Conservation (phyloP, 139 green algal genomes). For the Pseudopediastrum boryanum region DNA sequence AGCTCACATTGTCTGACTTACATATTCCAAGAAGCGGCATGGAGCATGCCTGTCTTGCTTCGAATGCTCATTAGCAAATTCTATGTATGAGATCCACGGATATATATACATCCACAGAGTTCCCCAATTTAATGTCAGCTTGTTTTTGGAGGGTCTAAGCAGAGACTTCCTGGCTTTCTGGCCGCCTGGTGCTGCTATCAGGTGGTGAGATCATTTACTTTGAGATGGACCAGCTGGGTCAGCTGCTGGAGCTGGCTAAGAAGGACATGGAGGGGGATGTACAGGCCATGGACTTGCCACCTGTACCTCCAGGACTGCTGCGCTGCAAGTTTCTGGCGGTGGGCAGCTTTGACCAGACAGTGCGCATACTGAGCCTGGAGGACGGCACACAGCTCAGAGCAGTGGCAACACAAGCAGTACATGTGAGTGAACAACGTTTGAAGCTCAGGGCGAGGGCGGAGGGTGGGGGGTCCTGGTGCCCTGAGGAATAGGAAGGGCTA, state of each 20-base stretch:
- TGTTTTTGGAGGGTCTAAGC: too few species aligned
- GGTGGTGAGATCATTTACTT: slow-evolving; percentile 97
- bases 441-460: neutral
- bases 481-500: too few species aligned
- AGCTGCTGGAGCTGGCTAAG: slow-evolving; percentile 93
- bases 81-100: too few species aligned
- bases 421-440: slow-evolving; percentile 6
- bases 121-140: too few species aligned
- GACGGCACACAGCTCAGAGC: slow-evolving; percentile 35
- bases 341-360: slow-evolving; percentile 85
- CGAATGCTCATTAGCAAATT: too few species aligned
- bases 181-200: too few species aligned
- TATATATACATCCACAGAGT: too few species aligned
- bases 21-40: too few species aligned
- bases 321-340: slow-evolving; percentile 88
- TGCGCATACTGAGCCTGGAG: slow-evolving; percentile 90
- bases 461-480: too few species aligned
- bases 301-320: slow-evolving; percentile 80
- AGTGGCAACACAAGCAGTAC: slow-evolving; percentile 29
- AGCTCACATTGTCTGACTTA: too few species aligned
- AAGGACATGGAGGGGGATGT: slow-evolving; percentile 94
- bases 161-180: too few species aligned
- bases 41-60: too few species aligned
- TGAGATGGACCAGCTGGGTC: slow-evolving; percentile 88
- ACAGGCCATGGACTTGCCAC: slow-evolving; percentile 80